Evolutionary conservation across 106 monocot species (phyloP).

Genomic region (Alisma plantagoaquatica): DNA sequence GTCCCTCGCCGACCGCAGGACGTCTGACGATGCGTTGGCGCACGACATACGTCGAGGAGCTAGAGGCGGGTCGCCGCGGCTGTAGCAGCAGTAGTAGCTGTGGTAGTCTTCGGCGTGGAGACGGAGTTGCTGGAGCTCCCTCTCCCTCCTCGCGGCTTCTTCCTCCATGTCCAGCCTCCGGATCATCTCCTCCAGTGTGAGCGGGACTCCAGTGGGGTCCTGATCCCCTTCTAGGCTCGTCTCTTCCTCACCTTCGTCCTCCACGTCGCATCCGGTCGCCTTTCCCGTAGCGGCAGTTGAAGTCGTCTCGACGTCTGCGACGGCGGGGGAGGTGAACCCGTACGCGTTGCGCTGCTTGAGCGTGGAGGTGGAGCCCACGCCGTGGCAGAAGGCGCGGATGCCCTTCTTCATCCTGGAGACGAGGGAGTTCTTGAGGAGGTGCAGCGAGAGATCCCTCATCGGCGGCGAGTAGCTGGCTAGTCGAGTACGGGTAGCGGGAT

Average conservation of each 20-base stretch:
- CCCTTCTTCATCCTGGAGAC: constrained; percentile 73
- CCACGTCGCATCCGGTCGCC: constrained; percentile 1
- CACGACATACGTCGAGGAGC: constrained; percentile 52
- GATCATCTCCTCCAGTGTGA: constrained; percentile 90
- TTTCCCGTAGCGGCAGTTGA: not conserved
- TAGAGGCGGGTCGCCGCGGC: too few species aligned
- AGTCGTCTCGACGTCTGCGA: too few species aligned
- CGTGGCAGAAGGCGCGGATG: constrained; percentile 58
- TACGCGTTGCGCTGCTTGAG: constrained; percentile 25
- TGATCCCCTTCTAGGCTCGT: not conserved
- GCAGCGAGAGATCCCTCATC: constrained; percentile 69
- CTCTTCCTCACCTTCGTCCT: not conserved
- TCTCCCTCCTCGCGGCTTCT: constrained; percentile 38
- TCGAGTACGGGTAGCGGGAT: too few species aligned
- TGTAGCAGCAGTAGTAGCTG: too few species aligned
- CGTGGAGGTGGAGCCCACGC: constrained; percentile 50
- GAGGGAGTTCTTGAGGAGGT: constrained; percentile 54
- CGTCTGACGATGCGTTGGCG: constrained; percentile 64
- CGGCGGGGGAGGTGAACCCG: too few species aligned
- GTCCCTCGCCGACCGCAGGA: constrained; percentile 60
- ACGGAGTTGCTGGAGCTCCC: too few species aligned
- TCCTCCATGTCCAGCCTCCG: constrained; percentile 71
- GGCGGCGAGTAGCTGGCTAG: too few species aligned
- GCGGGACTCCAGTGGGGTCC: constrained; percentile 6
- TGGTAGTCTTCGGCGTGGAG: too few species aligned